Evolutionary conservation across 2,329 filamentous ascomycete species (phyloP).

Genomic region (Botryotinia narcissicola): DNA sequence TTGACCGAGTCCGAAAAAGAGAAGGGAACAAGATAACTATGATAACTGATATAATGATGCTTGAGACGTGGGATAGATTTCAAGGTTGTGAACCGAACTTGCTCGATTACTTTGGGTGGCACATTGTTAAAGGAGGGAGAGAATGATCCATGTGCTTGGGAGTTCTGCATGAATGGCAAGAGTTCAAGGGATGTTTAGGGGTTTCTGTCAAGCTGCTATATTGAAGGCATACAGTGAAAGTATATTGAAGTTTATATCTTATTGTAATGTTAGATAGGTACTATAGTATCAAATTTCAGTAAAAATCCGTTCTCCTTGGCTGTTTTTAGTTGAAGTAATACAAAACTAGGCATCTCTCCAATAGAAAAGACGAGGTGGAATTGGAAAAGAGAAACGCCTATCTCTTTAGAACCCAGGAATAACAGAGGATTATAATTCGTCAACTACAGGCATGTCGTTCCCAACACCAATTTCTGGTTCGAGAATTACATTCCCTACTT

Average conservation of each 20-base stretch:
- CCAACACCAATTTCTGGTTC: neutral
- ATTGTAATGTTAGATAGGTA: neutral
- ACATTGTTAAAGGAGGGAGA: neutral
- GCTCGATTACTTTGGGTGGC: neutral
- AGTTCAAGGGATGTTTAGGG: neutral
- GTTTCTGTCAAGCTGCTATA: neutral
- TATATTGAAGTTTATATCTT: neutral
- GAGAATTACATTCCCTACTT: neutral
- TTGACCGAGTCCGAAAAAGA: too few species aligned
- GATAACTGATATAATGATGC: neutral
- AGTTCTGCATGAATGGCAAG: neutral
- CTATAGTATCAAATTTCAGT: neutral
- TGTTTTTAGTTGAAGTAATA: neutral
- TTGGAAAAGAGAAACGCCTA: neutral
- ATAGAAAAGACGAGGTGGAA: neutral
- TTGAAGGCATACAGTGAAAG: neutral
- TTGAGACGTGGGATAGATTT: neutral
- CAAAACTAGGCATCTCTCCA: neutral
- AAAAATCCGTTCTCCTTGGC: neutral
- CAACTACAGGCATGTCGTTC: conserved; percentile 1
- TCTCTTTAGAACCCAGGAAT: neutral
- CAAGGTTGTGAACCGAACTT: neutral
- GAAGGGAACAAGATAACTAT: neutral
- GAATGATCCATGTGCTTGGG: neutral
- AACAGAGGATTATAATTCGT: neutral